phyloP scores from a whole-genome alignment of 2,329 filamentous ascomycete genomes.

The Penicillium sp. region DNA sequence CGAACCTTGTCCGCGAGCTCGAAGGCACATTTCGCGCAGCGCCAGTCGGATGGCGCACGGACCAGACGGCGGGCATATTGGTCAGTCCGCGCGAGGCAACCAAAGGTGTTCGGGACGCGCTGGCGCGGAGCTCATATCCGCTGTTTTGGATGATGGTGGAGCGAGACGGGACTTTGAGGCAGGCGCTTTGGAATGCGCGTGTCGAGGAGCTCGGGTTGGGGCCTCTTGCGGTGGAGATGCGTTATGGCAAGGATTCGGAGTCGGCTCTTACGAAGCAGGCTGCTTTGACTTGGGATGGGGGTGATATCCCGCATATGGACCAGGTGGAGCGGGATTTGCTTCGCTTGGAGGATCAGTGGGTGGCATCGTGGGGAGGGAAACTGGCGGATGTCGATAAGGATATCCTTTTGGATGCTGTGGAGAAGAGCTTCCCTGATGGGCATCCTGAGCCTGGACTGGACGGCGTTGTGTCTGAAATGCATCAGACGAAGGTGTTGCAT shows the following conservation, averaged over 20 bases:
- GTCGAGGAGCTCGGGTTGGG: conserved; percentile 38
- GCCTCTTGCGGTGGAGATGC: conserved; percentile 36
- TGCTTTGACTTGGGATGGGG: conserved; percentile 36
- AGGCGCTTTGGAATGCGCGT: conserved; percentile 44
- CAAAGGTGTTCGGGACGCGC: conserved; percentile 67
- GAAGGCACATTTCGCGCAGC: conserved; percentile 68
- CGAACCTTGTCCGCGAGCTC: conserved; percentile 44
- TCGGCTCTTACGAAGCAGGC: conserved; percentile 21
- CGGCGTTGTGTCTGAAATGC: conserved; percentile 18
- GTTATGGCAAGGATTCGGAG: conserved; percentile 23
- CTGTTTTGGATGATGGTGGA: conserved; percentile 58
- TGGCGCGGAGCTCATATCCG: conserved; percentile 62
- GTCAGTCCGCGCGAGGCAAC: conserved; percentile 67
- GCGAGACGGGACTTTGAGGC: conserved; percentile 34
- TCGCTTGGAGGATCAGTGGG: conserved; percentile 25
- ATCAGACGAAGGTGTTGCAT: conserved; percentile 20
- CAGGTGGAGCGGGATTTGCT: conserved; percentile 26
- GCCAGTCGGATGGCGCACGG: conserved; percentile 65
- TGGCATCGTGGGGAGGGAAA: conserved; percentile 25
- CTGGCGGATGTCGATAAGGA: conserved; percentile 15
- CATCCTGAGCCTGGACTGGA: conserved; percentile 1
- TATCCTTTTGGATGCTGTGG: conserved; percentile 27
- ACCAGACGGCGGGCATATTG: conserved; percentile 64
- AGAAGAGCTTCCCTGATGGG: conserved; percentile 26
- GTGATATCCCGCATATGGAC: conserved; percentile 32